Base-by-base conservation (phyloP, 768 basidiomycete genomes). In the Gloeopeniophorella convolvens region DNA sequence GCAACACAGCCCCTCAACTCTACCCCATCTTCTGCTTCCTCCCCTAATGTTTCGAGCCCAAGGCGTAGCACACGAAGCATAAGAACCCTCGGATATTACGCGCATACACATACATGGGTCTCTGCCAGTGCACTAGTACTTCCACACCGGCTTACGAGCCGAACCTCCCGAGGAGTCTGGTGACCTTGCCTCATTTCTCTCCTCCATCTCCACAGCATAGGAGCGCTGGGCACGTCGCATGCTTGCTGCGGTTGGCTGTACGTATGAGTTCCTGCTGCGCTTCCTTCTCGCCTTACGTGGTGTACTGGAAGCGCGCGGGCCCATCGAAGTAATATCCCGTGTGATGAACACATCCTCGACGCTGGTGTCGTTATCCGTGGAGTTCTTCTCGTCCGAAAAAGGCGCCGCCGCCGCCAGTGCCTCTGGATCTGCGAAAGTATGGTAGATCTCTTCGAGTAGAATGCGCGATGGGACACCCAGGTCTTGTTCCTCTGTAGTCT, bases 361-460 rank as follows among this genome's bases (percentile, higher is more conserved):
- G n/a, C 45, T 33, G 3, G 13, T 32, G 28, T 42, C 44, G 15
- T 46, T 45, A 8, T 54, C 50, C 3, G 11, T 39, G 11, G 42
- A 15, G 35, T 42, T 40, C 26, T 23, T 39, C 35, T 46, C 44
- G 9, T 46, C 41, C 6, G 51, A 44, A 27, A 56, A 56, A n/a
- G 44, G 50, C 2, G 34, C 28, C 24, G 42, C 55, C 13, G 34
- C 40, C 18, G 27, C 51, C 36, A 48, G 45, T 15, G 40, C 34
- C 13, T 46, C 42, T 2, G 51, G 45, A 35, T 28, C 55, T 8
- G 55, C 48, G 32, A 56, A 56, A 6, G 54, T 54, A 16, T 54
- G 51, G 24, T 54, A 56, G 36, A 56, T 58, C 54, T 58, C 57
- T 32, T 58, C 57, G 24, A 58, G 49, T 16, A 58, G 48, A 33